Evolutionary conservation across 768 basidiomycete species (phyloP), one percentile per base, ranked within the genome.

Genomic region (Phlebiopsis flavidoalba): DNA sequence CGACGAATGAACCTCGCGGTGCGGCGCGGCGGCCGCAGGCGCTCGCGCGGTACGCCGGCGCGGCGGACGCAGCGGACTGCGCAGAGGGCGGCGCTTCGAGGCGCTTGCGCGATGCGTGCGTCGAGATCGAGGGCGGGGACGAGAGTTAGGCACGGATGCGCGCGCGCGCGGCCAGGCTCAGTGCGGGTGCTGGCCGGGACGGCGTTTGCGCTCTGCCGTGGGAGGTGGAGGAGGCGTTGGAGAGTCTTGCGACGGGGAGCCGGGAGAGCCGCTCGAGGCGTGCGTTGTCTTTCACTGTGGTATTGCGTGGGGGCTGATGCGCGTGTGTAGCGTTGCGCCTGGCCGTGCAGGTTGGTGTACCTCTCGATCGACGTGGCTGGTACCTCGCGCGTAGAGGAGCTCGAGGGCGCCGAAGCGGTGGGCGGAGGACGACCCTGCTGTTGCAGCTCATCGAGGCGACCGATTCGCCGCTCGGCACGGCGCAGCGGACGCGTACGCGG

Each of bases 181-280:
- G 92, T 95, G 6, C 79, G 85, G 57, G 90, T 92, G 31, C 74
- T 93, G 19, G 91, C 92, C 33, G 93, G 87, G n/a, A 93, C 88
- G 12, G 91, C 93, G 0, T 96, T 96, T 71, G 82, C 87, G 15
- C 77, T 83, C n/a, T 36, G 91, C 91, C 15, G 89, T n/a, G 87
- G 1, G 95, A 97, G 74, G 74, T 90, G 11, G 95, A 97, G 73
- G 95, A 98, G 74, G 95, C 94, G 1, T 76, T 97, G 24, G 95
- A 96, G 73, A 95, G 91, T 0, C 79, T 98, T 35, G 86, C 87
- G 8, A 83, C 76, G 10, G 81, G 82, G 47, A 88, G 86, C 52
- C 84, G 84, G 35, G 83, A 88, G 63, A 90, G 92, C 66, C n/a
- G n/a, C 81, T 94, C 40, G 95, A 98, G 79, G 90, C 91, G 94